Base-by-base conservation (phyloP, 495 filamentous ascomycete species). In the Penicillium crystallinum region DNA sequence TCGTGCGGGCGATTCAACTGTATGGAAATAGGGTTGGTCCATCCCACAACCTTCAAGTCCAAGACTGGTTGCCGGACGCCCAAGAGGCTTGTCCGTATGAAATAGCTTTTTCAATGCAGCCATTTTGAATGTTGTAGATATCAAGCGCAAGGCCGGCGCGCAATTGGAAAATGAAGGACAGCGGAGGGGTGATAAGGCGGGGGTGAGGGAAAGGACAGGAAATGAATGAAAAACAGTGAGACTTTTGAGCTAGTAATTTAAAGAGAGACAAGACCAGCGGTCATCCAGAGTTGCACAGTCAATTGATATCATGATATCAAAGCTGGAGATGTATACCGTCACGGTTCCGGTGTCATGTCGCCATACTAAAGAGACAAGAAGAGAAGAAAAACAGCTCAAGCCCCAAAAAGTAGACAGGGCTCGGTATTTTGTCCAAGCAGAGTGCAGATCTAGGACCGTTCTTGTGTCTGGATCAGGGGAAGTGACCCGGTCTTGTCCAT, bases 61-160 rank as follows among this genome's bases (percentile, higher is more conserved):
- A 21, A 37, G 35, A 34, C 52, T 54, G 0, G 47, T 56, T 14
- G 55, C 49, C 12, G 51, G 42, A 23, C 57, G 47, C 9, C 57
- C 55, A 17, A 54, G 37, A 29, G 45, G 23, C 46, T 60, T 67
- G n/a, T 72, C 70, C 39, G 60, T 35, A 15, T 63, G 62, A 37
- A 75, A 75, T 8, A 75, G 54, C 23, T 64, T 70, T 56, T 61
- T 70, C 35, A 75, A 49, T 30, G 54, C 64, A 44, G 68, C 72
- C 70, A 75, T 74, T 5, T 50, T 67, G 53, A 41, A 52, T 27
- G 9, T 37, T 42, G 17, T 37, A 36, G 19, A 30, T 39, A 29
- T 49, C 27, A 41, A 48, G 43, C 38, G 51, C 40, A 53, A 44
- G 27, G 43, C 30, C 19, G 37, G 47, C 2, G 47, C 37, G 37